These are phyloP conservation scores for Hericium erinaceus DNA, from an alignment of 768 basidiomycete genomes.

Conservation along the genomic window DNA sequence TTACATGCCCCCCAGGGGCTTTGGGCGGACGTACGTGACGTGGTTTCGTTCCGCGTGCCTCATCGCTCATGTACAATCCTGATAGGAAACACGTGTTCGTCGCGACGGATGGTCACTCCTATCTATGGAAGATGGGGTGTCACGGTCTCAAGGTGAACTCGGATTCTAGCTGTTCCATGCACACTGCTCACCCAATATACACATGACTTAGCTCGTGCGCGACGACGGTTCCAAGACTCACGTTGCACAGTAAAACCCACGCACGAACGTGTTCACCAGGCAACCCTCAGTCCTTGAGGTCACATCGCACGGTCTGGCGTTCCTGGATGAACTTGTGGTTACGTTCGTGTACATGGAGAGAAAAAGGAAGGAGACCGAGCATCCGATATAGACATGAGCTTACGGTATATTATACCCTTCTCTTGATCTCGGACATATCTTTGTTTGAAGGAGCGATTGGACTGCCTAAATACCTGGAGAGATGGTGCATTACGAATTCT, in stretches of 20 bases:
- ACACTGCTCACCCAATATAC: background rate
- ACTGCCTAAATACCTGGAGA: background rate
- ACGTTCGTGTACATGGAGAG: background rate
- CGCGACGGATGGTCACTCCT: background rate
- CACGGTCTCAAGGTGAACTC: background rate
- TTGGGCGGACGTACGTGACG: background rate
- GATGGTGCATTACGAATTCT: too few relatives aligned
- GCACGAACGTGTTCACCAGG: background rate
- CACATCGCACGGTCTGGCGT: background rate
- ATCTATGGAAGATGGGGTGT: background rate
- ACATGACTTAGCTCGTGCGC: slow-evolving; percentile 4
- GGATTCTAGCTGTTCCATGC: background rate
- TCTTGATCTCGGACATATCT: too few relatives aligned
- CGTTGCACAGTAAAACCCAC: background rate
- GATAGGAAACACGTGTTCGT: background rate
- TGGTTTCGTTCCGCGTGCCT: background rate
- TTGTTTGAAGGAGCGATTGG: background rate
- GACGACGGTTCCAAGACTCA: background rate
- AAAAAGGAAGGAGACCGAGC: background rate
- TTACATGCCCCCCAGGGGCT: background rate
- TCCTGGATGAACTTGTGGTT: background rate
- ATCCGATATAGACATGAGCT: background rate
- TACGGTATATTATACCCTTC: too few relatives aligned
- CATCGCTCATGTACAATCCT: background rate
- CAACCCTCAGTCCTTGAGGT: background rate